A percentile compares a stretch with the other conserved stretches of the same genome.
phyloP scores from a whole-genome alignment of 2,329 filamentous ascomycete species.

The Botryotinia convoluta region DNA sequence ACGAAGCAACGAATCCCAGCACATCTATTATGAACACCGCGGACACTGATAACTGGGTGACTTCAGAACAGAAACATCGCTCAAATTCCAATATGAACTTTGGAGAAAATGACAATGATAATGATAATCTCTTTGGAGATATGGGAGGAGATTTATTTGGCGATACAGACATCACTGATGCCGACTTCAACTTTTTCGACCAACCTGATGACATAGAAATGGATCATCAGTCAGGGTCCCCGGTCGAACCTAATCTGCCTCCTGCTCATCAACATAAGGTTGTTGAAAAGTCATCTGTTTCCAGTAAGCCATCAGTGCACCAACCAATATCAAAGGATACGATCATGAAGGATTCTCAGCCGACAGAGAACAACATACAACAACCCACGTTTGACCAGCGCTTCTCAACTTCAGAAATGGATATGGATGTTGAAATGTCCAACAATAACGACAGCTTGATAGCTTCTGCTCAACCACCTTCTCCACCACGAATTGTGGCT shows the following conservation, averaged over 20 bases:
- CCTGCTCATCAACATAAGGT: slow-evolving; percentile 7
- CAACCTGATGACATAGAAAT: slow-evolving; percentile 46
- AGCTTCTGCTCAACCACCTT: not conserved
- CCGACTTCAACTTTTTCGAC: slow-evolving; percentile 82
- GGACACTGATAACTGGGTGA: slow-evolving; percentile 34
- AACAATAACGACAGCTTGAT: slow-evolving; percentile 8
- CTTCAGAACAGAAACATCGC: slow-evolving; percentile 31
- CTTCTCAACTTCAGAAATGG: not conserved
- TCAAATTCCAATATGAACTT: slow-evolving; percentile 29
- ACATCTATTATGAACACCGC: slow-evolving; percentile 24
- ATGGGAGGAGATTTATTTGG: slow-evolving; percentile 68
- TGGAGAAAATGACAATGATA: slow-evolving; percentile 33
- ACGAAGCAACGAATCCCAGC: slow-evolving; percentile 31
- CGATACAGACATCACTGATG: slow-evolving; percentile 67
- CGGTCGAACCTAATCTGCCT: not conserved
- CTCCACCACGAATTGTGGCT: not conserved
- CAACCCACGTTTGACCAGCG: not conserved
- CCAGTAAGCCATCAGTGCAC: not conserved
- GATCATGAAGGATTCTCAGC: slow-evolving; percentile 4
- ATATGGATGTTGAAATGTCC: not conserved
- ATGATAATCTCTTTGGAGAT: slow-evolving; percentile 62
- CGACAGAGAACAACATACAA: not conserved
- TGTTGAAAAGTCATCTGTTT: slow-evolving; percentile 11
- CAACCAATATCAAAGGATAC: slow-evolving; percentile 12
- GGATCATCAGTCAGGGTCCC: slow-evolving; percentile 18